A percentile compares a stretch with the other conserved stretches of the same genome.
Conservation (phyloP, 2,329 filamentous ascomycete species). For the Cryoendolithus antarcticus region DNA sequence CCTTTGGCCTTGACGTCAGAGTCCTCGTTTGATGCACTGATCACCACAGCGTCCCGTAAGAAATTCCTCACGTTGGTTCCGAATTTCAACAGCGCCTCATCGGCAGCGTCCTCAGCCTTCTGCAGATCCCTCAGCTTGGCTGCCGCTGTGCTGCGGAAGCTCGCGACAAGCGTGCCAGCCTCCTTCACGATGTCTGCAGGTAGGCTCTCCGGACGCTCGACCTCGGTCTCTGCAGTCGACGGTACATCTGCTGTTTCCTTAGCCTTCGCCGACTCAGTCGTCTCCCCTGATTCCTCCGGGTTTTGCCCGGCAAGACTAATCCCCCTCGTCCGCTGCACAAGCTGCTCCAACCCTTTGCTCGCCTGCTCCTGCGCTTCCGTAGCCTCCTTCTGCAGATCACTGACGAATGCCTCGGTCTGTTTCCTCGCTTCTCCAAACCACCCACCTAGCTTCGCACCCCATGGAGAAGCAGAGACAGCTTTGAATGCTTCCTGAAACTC, state of each 20-base stretch:
- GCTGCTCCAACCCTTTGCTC: conserved; percentile 56
- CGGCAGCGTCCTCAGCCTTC: conserved; percentile 84
- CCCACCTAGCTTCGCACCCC: conserved; percentile 79
- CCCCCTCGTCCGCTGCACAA: conserved; percentile 17
- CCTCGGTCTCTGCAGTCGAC: conserved; percentile 8
- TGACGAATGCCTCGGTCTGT: conserved; percentile 76
- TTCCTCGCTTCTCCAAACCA: conserved; percentile 88
- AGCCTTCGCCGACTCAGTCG: conserved; percentile 1
- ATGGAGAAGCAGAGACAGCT: conserved; percentile 79
- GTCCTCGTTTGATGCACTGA: conserved; percentile 55
- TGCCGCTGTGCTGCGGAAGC: conserved; percentile 38
- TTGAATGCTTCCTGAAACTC: conserved; percentile 94
- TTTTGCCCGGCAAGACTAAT: conserved; percentile 19
- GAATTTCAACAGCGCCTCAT: conserved; percentile 86
- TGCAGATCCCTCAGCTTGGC: conserved; percentile 72
- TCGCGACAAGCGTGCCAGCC: conserved; percentile 57
- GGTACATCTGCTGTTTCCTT: not conserved
- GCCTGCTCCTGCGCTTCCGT: conserved; percentile 58
- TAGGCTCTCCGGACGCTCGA: conserved; percentile 30
- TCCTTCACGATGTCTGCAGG: conserved; percentile 41
- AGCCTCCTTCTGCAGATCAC: conserved; percentile 72
- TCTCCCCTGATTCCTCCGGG: conserved; percentile 2
- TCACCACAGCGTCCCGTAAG: conserved; percentile 76
- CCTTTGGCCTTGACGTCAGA: conserved; percentile 30
- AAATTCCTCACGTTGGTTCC: conserved; percentile 83